These are phyloP conservation scores for Nymphaea colorata DNA, from an alignment of 164 flowering plant species.

Conservation along the genomic window DNA sequence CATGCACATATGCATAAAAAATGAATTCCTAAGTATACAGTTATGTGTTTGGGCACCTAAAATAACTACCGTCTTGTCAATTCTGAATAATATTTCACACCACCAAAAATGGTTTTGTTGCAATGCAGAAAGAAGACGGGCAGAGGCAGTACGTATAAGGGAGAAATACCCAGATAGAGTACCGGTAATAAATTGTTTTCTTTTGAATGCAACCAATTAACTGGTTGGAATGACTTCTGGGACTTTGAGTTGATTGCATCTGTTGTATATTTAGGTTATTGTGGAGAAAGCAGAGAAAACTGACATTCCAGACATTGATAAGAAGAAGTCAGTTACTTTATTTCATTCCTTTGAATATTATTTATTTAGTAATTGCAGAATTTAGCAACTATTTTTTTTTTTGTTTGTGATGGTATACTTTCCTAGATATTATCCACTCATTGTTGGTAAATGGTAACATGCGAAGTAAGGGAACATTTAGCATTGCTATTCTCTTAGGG, in stretches of 20 bases:
- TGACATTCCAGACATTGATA: constrained; percentile 83
- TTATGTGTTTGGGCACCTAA: too few species aligned
- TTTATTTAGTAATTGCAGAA: too few species aligned
- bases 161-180: constrained; percentile 86
- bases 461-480: too few species aligned
- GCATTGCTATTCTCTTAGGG: too few species aligned
- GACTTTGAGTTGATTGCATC: too few species aligned
- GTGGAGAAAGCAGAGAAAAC: constrained; percentile 78
- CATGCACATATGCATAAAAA: not conserved
- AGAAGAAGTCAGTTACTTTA: constrained; percentile 58
- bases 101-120: not conserved
- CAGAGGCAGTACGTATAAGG: constrained; percentile 78
- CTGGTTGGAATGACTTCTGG: not conserved
- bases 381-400: too few species aligned
- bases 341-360: too few species aligned
- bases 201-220: not conserved
- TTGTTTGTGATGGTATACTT: too few species aligned
- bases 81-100: not conserved
- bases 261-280: constrained; percentile 36
- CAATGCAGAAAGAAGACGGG: constrained; percentile 64
- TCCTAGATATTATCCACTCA: too few species aligned
- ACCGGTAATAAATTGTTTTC: constrained; percentile 33
- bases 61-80: too few species aligned
- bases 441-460: too few species aligned
- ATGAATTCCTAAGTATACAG: not conserved